These are phyloP conservation scores for Exophiala bonariae DNA, from an alignment of 2,329 filamentous ascomycete genomes.

Conservation along the genomic window DNA sequence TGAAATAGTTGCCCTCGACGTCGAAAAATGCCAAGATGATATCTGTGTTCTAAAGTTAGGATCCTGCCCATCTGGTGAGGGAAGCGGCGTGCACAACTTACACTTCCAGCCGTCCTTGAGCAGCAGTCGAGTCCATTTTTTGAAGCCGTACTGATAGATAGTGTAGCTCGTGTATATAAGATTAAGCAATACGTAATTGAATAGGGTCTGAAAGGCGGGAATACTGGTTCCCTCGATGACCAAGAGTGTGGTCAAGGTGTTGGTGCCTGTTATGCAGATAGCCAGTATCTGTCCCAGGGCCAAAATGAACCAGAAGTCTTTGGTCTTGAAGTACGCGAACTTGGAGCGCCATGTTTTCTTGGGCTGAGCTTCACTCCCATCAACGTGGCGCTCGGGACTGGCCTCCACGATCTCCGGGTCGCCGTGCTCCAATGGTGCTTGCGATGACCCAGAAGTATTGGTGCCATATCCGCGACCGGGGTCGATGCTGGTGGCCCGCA, in stretches of 20 bases:
- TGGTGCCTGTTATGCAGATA: conserved; percentile 87
- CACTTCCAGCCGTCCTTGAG: conserved; percentile 82
- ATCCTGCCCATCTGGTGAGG: too few species aligned
- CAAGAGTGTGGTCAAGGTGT: conserved; percentile 83
- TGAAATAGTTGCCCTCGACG: conserved; percentile 97
- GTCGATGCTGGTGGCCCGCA: conserved; percentile 25
- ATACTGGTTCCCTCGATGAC: conserved; percentile 70
- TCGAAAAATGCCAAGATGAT: conserved; percentile 90
- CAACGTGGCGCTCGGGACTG: conserved; percentile 26
- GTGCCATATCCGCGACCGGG: conserved; percentile 18
- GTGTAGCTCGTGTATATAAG: conserved; percentile 79
- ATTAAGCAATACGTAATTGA: conserved; percentile 87
- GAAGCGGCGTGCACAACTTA: conserved; percentile 28
- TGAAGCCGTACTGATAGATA: conserved; percentile 75
- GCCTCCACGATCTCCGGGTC: conserved; percentile 34
- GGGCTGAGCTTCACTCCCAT: conserved; percentile 38
- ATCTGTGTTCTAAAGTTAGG: conserved; percentile 43
- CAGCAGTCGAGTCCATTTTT: conserved; percentile 65
- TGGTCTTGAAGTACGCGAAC: conserved; percentile 74
- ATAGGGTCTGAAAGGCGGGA: conserved; percentile 91
- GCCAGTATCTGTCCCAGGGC: conserved; percentile 79
- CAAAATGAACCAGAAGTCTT: conserved; percentile 85
- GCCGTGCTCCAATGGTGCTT: conserved; percentile 32
- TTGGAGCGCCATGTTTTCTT: conserved; percentile 45
- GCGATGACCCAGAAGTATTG: conserved; percentile 11